Percentiles rank a stretch among this genome's conserved stretches.
phyloP scores from a whole-genome alignment of 768 basidiomycete genomes.

The Mycena crocata region DNA sequence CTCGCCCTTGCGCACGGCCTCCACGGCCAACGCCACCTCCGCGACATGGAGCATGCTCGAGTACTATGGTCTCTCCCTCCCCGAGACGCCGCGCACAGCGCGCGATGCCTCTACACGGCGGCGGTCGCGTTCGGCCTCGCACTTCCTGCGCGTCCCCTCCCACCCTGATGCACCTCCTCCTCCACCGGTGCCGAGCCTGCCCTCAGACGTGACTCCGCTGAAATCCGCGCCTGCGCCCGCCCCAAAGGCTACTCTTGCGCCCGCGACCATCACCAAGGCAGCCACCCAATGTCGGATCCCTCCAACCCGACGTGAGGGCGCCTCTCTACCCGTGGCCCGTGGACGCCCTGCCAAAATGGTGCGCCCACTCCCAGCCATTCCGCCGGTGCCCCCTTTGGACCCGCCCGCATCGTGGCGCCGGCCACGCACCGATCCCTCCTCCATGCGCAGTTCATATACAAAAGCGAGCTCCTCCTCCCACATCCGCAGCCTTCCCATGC shows the following conservation, averaged over 20 bases:
- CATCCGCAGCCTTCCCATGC: slow-evolving; percentile 8
- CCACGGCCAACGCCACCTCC: no score
- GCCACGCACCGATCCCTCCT: not conserved
- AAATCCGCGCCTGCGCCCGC: not conserved
- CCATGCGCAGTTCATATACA: not conserved
- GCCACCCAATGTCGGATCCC: not conserved
- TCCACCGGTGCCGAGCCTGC: not conserved
- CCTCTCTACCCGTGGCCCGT: not conserved
- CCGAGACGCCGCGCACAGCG: slow-evolving; percentile 13
- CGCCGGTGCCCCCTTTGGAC: not conserved
- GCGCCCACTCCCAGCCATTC: slow-evolving; percentile 15
- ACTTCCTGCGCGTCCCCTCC: not conserved
- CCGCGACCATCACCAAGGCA: not conserved
- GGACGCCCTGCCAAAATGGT: not conserved
- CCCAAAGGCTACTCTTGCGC: not conserved
- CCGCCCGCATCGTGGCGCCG: not conserved
- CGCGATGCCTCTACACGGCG: not conserved
- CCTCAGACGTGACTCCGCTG: not conserved
- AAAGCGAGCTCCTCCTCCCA: not conserved
- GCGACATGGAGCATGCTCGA: slow-evolving; percentile 24
- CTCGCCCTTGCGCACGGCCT: not conserved
- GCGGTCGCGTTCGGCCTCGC: not conserved
- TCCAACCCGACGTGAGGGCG: not conserved
- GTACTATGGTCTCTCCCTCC: slow-evolving; percentile 11
- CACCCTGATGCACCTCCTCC: not conserved